Evolutionary conservation across 169 alveolate genomes (phyloP), one percentile per base, ranked within the genome.

Genomic region (Plasmodium adleri): DNA sequence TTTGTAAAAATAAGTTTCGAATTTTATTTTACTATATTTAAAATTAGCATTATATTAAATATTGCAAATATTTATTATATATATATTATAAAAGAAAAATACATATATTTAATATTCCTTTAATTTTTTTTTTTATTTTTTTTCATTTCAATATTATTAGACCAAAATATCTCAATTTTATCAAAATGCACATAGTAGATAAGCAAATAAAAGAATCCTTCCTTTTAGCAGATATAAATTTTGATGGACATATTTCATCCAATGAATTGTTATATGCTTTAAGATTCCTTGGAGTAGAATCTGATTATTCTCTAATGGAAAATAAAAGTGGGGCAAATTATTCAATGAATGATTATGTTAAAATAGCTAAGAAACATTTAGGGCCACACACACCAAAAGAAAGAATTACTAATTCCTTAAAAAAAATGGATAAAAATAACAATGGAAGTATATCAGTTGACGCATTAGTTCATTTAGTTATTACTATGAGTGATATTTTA

Each of bases 311-410:
- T 32, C 39, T 49, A 15, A 8, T 70, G 74, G 20, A 83, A 22
- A 20, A 71, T n/a, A 28, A 63, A 24, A 47, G 60, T 12, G n/a
- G 39, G 54, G 59, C 13, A 45, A 22, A 1, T 12, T 83, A 83
- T 58, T 58, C 74, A 49, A 13, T 83, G 59, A 13, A 20, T 24
- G 91, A 83, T 13, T 83, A 70, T 60, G 54, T 70, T n/a, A 67
- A 83, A 62, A 83, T 70, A 52, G 91, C 91, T 22, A 83, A 73
- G 72, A 83, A 28, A 73, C 75, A 83, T 15, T 72, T 83, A 59
- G 86, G 91, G 0, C 2, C 13, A 56, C 10, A 17, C 13, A 83
- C 91, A 17, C 91, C 91, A 54, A 15, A 83, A 43, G 28, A 83
- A 26, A 68, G 59, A 83, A 5, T 83, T 20, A 56, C 59, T 39